A percentile compares a stretch with the other conserved stretches of the same genome.
Evolutionary conservation across 2,329 filamentous ascomycete genomes (phyloP).

Genomic region (Didymosphaeria variabile): DNA sequence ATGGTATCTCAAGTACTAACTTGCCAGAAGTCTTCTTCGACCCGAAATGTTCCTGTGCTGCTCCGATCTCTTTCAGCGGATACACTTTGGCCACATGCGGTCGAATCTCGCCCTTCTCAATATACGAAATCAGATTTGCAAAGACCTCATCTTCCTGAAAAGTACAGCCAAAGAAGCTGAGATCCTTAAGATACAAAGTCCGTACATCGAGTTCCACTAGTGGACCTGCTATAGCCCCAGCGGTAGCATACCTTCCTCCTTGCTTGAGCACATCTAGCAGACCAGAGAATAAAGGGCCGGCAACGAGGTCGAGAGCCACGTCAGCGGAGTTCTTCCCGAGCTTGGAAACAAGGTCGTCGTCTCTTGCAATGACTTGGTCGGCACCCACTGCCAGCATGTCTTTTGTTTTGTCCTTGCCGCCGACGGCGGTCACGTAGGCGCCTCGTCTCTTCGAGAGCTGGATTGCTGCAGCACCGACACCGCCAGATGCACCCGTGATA

Average conservation of each 20-base stretch:
- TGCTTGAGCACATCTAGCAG: slow-evolving; percentile 22
- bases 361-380: slow-evolving; percentile 15
- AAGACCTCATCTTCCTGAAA: slow-evolving; percentile 24
- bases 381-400: slow-evolving; percentile 17
- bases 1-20: slow-evolving; percentile 14
- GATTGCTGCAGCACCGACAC: slow-evolving; percentile 25
- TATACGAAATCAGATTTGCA: slow-evolving; percentile 21
- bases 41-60: slow-evolving; percentile 21
- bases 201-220: slow-evolving; percentile 22
- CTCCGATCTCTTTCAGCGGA: slow-evolving; percentile 19
- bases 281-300: slow-evolving; percentile 16
- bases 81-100: slow-evolving; percentile 22
- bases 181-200: slow-evolving; percentile 22
- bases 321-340: slow-evolving; percentile 18
- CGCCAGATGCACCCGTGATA: slow-evolving; percentile 22
- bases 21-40: slow-evolving; percentile 18
- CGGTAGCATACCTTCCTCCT: slow-evolving; percentile 22
- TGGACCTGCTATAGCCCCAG: slow-evolving; percentile 23
- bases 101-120: slow-evolving; percentile 21
- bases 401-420: slow-evolving; percentile 13
- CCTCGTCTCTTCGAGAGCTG: slow-evolving; percentile 19
- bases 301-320: slow-evolving; percentile 22
- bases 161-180: slow-evolving; percentile 25
- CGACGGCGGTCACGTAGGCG: slow-evolving; percentile 11
- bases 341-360: slow-evolving; percentile 5